Evolutionary conservation across 2,329 filamentous ascomycete genomes (phyloP).

Genomic region (Hysterium pulicare): DNA sequence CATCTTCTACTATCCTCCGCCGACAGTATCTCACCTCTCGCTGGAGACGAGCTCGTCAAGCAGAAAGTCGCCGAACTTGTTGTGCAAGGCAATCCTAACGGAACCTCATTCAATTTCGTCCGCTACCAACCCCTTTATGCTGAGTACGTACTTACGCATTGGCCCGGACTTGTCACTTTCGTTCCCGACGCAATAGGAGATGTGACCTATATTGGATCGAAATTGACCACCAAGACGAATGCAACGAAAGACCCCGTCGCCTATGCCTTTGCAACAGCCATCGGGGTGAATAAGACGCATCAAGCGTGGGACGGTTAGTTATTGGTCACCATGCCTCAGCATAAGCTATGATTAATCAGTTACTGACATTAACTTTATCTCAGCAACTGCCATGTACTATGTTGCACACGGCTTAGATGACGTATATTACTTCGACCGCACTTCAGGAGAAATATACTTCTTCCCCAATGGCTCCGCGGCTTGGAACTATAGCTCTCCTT

Average conservation of each 20-base stretch:
- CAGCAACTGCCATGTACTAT: background rate
- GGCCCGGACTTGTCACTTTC: background rate
- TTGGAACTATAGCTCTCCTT: background rate
- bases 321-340: too few relatives aligned
- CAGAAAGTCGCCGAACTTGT: constrained; percentile 1
- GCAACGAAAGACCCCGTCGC: background rate
- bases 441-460: background rate
- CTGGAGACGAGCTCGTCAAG: background rate
- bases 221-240: background rate
- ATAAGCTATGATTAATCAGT: too few relatives aligned
- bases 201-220: background rate
- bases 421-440: background rate
- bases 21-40: background rate
- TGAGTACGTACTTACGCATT: background rate
- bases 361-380: too few relatives aligned
- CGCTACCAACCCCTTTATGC: background rate
- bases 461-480: background rate
- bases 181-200: background rate
- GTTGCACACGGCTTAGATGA: background rate
- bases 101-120: background rate
- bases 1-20: background rate
- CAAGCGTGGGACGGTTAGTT: background rate
- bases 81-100: background rate
- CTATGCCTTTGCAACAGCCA: background rate
- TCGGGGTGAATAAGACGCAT: background rate